Evolutionary conservation across 75 land plant genomes (phyloP).

Genomic region (Cupressus sempervirens): DNA sequence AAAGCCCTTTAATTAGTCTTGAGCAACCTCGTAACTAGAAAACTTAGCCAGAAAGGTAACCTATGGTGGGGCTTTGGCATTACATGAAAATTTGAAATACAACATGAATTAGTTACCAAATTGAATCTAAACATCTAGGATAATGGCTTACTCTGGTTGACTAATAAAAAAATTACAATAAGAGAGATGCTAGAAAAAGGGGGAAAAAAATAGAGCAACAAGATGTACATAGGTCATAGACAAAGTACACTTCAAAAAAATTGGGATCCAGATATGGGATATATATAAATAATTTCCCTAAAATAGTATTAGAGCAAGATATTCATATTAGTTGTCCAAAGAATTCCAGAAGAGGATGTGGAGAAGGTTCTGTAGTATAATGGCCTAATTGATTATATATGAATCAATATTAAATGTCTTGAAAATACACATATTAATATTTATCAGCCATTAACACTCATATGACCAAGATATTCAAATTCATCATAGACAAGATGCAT

Average conservation of each 20-base stretch:
- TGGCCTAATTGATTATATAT: neutral
- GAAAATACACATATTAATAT: neutral
- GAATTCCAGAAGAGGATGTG: neutral
- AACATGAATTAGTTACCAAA: neutral
- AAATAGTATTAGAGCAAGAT: neutral
- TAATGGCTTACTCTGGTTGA: neutral
- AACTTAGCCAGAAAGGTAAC: neutral
- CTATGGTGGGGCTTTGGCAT: neutral
- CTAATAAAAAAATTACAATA: neutral
- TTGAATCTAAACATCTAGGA: neutral
- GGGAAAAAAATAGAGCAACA: neutral
- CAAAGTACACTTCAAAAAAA: neutral
- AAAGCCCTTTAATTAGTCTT: neutral
- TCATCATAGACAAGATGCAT: neutral
- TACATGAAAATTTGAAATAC: neutral
- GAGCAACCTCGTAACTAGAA: neutral
- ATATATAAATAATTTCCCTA: neutral
- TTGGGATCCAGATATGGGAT: neutral
- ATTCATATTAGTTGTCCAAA: neutral
- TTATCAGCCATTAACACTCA: neutral
- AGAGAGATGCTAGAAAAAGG: neutral
- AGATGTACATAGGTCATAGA: neutral
- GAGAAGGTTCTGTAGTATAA: neutral
- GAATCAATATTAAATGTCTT: neutral
- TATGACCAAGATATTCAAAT: neutral